phyloP scores from a whole-genome alignment of 768 basidiomycete species.

The Hydnum rufescens region DNA sequence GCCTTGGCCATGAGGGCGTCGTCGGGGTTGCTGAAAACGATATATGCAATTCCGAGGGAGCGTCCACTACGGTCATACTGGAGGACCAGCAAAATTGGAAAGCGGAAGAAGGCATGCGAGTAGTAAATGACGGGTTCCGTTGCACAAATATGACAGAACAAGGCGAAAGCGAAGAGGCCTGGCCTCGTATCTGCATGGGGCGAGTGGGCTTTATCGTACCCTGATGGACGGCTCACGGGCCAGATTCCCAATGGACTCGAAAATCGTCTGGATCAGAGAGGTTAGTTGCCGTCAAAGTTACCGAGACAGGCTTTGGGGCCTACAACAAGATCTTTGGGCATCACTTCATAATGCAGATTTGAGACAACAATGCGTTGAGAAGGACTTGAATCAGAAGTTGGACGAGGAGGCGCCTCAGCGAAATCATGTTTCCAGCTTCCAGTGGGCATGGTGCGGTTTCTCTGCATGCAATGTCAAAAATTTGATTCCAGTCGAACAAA shows the following conservation, averaged over 20 bases:
- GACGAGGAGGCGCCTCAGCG: neutral
- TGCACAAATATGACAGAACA: no score
- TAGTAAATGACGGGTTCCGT: no score
- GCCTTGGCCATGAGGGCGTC: constrained; percentile 74
- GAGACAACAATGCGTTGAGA: constrained; percentile 42
- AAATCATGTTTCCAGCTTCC: neutral
- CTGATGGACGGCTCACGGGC: constrained; percentile 83
- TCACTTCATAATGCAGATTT: constrained; percentile 84
- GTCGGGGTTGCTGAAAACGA: constrained; percentile 56
- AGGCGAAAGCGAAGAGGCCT: no score
- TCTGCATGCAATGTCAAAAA: no score
- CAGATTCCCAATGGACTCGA: constrained; percentile 82
- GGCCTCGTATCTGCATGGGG: constrained; percentile 1
- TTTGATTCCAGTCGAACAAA: no score
- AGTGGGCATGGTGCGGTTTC: neutral
- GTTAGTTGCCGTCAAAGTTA: constrained; percentile 6
- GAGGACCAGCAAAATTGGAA: neutral
- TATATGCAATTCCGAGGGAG: constrained; percentile 62
- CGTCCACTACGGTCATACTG: constrained; percentile 94
- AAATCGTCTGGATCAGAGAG: constrained; percentile 40
- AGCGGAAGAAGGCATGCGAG: no score
- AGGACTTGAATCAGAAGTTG: no score
- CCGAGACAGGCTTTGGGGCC: constrained; percentile 46
- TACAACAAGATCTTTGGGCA: constrained; percentile 73
- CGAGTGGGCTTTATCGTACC: constrained; percentile 36